Evolutionary conservation across 1,284 basidiomycete species (phyloP), one percentile per base, ranked within the genome.

Genomic region (Moesziomyces globuligerus): DNA sequence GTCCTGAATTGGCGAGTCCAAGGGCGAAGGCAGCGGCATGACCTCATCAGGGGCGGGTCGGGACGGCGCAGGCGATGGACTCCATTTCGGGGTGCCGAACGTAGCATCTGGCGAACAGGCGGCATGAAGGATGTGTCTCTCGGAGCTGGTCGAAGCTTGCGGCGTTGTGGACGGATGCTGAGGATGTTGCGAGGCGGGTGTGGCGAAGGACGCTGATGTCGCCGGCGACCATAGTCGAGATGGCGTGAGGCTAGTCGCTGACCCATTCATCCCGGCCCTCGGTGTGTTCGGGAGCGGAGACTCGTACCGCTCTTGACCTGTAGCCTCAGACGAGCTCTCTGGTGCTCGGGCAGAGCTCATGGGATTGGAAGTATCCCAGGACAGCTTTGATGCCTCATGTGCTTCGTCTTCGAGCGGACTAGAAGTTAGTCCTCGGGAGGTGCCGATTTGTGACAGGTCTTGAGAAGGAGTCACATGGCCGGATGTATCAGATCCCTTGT

Each of bases 1-100:
- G 10, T 24, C 48, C 26, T 42, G 38, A 6, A 26, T 6, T 9
- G 42, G 18, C 21, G 24, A 7, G 17, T 28, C 18, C 4, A 11
- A n/a, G 26, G 34, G 52, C 3, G 28, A 3, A 8, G 25, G 28
- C 21, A 17, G 10, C 9, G 20, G 25, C 8, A 24, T 34, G 4
- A 23, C 42, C 17, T 37, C 23, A 17, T 47, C 38, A 17, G n/a
- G n/a, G n/a, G n/a, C n/a, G n/a, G n/a, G n/a, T n/a, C n/a, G n/a
- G n/a, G 23, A 7, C 8, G 37, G 20, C 7, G 28, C 44, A 6
- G 52, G 40, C 0, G 48, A 55, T 8, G 52, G 64, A 3, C 24
- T 45, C 52, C 44, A 52, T 26, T 55, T 48, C 7, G 64, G 56
- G 3, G 64, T 59, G n/a, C 52, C 56, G 23, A 67, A 59, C 6